Base-by-base conservation (phyloP, 768 basidiomycete species). In the Amanita exitialis region DNA sequence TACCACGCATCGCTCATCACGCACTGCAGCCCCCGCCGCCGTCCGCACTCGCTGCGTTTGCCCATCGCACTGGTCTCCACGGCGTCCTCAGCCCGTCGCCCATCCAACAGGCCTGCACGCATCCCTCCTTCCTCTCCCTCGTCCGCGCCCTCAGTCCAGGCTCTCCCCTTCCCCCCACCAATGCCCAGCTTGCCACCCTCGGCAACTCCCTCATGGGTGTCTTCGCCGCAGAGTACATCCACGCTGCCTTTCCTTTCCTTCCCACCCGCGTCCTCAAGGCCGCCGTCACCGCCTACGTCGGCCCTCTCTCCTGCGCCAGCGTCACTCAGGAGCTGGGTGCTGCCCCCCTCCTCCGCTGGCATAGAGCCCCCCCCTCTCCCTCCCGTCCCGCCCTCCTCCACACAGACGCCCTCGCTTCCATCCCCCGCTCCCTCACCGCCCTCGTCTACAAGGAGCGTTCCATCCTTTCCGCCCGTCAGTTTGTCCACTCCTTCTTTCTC, bases 181-280 rank as follows among this genome's bases (percentile, higher is more conserved):
- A 98, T 69, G 82, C 74, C 7, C 78, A 86, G 45, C 78, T 95
- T 12, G 75, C 84, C 3, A 65, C 76, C 0, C 67, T 94, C 12
- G 94, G 93, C 36, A 96, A 96, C 70, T 75, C 88, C 0, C 75
- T 96, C 51, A 78, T 96, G 69, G 94, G 94, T 49, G 74, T 96
- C 27, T 93, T 96, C 63, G 86, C 90, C 7, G 68, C 89, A 2
- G 94, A 98, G 67, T 81, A 85, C 62, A 69, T 96, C 36, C 76
- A 86, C 50, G 73, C 82, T 10, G 74, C 80, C 41, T 97, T 86
- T 65, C 95, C 95, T 0, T 84, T 94, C 61, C 77, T 98, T 23
- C 95, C 95, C 1, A 92, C 90, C 18, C 82, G 90, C 49, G 92
- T 92, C 20, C 69, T 90, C 58, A 94, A 96, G 68, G 87, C 90